Percentiles rank a stretch among this genome's conserved stretches.
phyloP scores from a whole-genome alignment of 106 monocot genomes.

The Dioscorea alata region DNA sequence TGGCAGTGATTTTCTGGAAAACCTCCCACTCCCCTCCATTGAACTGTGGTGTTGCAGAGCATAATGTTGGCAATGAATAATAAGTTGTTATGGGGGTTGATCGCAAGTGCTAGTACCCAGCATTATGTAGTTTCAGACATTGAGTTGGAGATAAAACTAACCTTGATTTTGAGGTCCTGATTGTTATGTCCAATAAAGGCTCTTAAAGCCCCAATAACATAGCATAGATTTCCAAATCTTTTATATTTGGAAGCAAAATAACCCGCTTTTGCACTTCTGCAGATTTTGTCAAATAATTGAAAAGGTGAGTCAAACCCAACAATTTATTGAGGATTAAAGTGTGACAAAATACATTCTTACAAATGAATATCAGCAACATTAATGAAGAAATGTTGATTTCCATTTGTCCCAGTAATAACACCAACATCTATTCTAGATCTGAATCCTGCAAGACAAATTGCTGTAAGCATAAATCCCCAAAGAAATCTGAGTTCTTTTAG shows the following conservation, averaged over 20 bases:
- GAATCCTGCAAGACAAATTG: slow-evolving; percentile 38
- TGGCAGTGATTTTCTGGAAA: slow-evolving; percentile 65
- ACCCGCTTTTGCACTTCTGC: slow-evolving; percentile 95
- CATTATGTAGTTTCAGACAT: background rate
- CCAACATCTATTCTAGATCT: slow-evolving; percentile 86
- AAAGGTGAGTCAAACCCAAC: background rate
- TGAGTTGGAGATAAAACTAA: slow-evolving; percentile 19
- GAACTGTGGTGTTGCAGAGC: slow-evolving; percentile 29
- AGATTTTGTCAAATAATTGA: slow-evolving; percentile 2
- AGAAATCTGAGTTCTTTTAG: too few species aligned
- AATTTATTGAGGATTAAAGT: background rate
- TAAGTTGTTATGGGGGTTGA: too few species aligned
- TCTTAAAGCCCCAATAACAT: slow-evolving; percentile 83
- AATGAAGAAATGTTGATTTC: slow-evolving; percentile 70
- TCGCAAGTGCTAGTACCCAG: background rate
- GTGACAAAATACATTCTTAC: slow-evolving; percentile 33
- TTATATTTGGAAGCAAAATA: slow-evolving; percentile 88
- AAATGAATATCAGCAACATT: slow-evolving; percentile 96
- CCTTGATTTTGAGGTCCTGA: slow-evolving; percentile 82
- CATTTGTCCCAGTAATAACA: slow-evolving; percentile 30
- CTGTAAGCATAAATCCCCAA: too few species aligned
- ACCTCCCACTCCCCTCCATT: slow-evolving; percentile 77
- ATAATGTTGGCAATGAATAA: background rate
- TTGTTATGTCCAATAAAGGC: slow-evolving; percentile 85
- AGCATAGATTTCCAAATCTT: slow-evolving; percentile 91